phyloP scores from a whole-genome alignment of 2,329 filamentous ascomycete genomes.

The Chaetomiaceae sp. region DNA sequence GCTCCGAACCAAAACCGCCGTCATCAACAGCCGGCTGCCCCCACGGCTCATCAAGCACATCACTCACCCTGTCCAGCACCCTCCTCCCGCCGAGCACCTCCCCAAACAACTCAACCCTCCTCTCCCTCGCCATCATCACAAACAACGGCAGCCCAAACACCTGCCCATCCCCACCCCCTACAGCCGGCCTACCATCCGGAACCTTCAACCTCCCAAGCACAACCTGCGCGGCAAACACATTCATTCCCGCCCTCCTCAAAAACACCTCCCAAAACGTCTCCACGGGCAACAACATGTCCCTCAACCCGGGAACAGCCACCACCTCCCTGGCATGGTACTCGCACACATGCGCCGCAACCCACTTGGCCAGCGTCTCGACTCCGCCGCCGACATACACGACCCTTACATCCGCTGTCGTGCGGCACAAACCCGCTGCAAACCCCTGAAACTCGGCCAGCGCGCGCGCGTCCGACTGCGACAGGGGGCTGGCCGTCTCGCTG shows the following conservation, averaged over 20 bases:
- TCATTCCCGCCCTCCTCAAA: conserved; percentile 61
- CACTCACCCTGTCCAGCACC: conserved; percentile 49
- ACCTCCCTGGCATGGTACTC: conserved; percentile 34
- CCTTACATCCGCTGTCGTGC: conserved; percentile 31
- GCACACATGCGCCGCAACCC: conserved; percentile 51
- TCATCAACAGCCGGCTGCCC: conserved; percentile 23
- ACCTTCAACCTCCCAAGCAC: conserved; percentile 48
- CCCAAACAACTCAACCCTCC: conserved; percentile 49
- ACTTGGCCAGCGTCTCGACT: conserved; percentile 46
- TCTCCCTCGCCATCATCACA: conserved; percentile 48
- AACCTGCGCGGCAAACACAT: conserved; percentile 66
- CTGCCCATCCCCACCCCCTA: conserved; percentile 7
- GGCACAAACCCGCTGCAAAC: conserved; percentile 42
- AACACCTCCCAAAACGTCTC: conserved; percentile 67
- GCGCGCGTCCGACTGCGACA: conserved; percentile 39
- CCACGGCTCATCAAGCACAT: conserved; percentile 49
- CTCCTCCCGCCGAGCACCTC: conserved; percentile 49
- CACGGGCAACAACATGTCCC: conserved; percentile 42
- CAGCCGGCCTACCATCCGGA: conserved; percentile 24
- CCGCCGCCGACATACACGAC: conserved; percentile 49
- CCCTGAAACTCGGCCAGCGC: conserved; percentile 48
- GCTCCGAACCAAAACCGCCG: conserved; percentile 10
- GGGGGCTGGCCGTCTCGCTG: conserved; percentile 39
- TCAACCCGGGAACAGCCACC: conserved; percentile 23
- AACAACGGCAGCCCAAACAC: conserved; percentile 49